Base-by-base conservation (phyloP, 345 rosid species). In the Ceriops zippeliana region DNA sequence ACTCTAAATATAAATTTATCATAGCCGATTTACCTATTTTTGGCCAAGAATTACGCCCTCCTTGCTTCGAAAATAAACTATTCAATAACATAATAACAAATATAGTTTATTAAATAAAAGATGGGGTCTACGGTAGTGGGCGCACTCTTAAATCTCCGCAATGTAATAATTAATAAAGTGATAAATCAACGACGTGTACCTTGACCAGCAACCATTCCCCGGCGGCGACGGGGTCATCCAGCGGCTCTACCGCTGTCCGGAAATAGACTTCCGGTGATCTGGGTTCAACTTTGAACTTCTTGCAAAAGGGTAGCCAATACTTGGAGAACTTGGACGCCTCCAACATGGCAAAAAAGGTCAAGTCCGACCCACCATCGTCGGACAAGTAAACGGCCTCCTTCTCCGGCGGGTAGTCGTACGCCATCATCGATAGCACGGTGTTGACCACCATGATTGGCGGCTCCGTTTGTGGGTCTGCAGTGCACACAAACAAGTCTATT, bases 401-500 rank as follows among this genome's bases (percentile, higher is more conserved):
- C 21, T 85, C 85, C 1, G 86, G 69, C 4, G 96, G 88, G 53
- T 89, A 89, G 58, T 86, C 78, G 2, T 81, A 85, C 5, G 90
- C 78, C 81, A 82, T 69, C 4, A 83, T 82, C 6, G 97, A 89
- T 67, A 89, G 72, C n/a, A 87, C 79, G 0, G 91, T 91, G 84
- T 86, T 89, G 0, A 86, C 67, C 76, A 86, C 96, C 89, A 91
- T 31, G 47, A 67, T 24, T 22, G 96, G 93, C 59, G 93, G 97
- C 83, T 91, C 97, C 20, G 83, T 73, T 21, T 24, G 74, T 0
- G 91, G 91, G 60, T 86, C 89, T 19, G 91, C 93, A 13, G 91
- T 89, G 86, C 91, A 86, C 6, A 87, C 85, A 32, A 91, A 89
- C 5, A 89, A 61, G 74, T 91, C 97, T 7, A 91, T 75, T 32